These are phyloP conservation scores for Calonectria fujianensis DNA, from an alignment of 2,329 filamentous ascomycete species.

Conservation along the genomic window DNA sequence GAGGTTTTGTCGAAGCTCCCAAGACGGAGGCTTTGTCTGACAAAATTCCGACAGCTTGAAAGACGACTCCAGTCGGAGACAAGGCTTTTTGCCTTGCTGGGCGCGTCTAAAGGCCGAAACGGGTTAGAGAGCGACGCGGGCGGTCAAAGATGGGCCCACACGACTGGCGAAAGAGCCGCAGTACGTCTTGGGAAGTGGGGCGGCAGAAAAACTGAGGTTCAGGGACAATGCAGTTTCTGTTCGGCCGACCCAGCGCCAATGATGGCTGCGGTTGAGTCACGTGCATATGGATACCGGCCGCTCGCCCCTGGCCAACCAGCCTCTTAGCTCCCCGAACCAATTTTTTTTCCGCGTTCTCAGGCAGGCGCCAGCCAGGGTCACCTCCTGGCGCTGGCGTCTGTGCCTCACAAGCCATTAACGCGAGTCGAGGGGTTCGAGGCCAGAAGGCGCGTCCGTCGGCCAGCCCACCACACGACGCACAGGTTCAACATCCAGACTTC, in stretches of 20 bases:
- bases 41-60: constrained; percentile 39
- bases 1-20: constrained; percentile 35
- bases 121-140: constrained; percentile 15
- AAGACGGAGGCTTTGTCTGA: constrained; percentile 31
- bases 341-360: constrained; percentile 23
- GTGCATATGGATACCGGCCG: not conserved
- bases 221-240: not conserved
- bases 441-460: constrained; percentile 42
- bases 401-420: constrained; percentile 39
- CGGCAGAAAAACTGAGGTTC: constrained; percentile 17
- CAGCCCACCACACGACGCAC: constrained; percentile 35
- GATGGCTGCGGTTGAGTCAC: constrained; percentile 14
- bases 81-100: constrained; percentile 34
- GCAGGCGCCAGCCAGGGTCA: constrained; percentile 25
- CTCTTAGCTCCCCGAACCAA: not conserved
- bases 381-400: constrained; percentile 32
- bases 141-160: constrained; percentile 9
- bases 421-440: constrained; percentile 33
- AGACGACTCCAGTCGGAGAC: constrained; percentile 21
- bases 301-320: not conserved
- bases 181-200: not conserved
- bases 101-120: constrained; percentile 31
- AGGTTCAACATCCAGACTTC: constrained; percentile 40
- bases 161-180: constrained; percentile 25
- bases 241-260: not conserved